Evolutionary conservation across 805 yeast species (phyloP), one percentile per base, ranked within the genome.

Genomic region (Schizosaccharomyces osmophilus): DNA sequence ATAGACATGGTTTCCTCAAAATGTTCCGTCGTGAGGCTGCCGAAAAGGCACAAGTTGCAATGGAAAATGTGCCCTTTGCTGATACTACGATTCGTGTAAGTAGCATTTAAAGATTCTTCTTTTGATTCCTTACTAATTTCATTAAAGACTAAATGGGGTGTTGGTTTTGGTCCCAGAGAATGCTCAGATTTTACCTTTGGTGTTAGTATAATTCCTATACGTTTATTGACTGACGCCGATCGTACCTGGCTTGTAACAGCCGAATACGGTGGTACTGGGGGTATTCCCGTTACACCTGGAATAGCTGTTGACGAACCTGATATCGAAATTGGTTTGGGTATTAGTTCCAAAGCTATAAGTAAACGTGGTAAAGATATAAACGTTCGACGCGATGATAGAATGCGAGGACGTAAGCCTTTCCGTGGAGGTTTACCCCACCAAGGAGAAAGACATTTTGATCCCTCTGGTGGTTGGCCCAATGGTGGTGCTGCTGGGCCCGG

Each of bases 101-200:
- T 45, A 19, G 17, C 11, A 45, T 17, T 9, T 24, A 45, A 17
- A 9, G 19, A 1, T n/a, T 24, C 1, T 6, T 45, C 13, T 17
- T 45, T 22, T 2, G 51, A 45, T 8, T 17, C n/a, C 17, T 45
- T 45, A 17, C 51, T 45, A 45, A 45, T 22, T 45, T 15, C 17
- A 17, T 45, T 45, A 1, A 9, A 55, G 73, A 86, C 94, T 4
- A 79, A 96, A 70, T 93, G 98, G 98, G 98, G 97, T 66, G 97
- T 93, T 64, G 98, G 98, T 1, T 93, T 85, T 69, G 98, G 98
- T 4, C 98, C 98, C 62, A 82, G 98, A 75, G 97, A 93, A 71
- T 90, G 97, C 75, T 87, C 95, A 71, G 94, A 93, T 72, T 93
- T 93, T 72, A 89, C 83, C 69, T 83, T 83, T 63, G 98, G 98